These are phyloP conservation scores for Hemileia vastatrix DNA, from an alignment of 1,284 basidiomycete genomes.

Conservation along the genomic window DNA sequence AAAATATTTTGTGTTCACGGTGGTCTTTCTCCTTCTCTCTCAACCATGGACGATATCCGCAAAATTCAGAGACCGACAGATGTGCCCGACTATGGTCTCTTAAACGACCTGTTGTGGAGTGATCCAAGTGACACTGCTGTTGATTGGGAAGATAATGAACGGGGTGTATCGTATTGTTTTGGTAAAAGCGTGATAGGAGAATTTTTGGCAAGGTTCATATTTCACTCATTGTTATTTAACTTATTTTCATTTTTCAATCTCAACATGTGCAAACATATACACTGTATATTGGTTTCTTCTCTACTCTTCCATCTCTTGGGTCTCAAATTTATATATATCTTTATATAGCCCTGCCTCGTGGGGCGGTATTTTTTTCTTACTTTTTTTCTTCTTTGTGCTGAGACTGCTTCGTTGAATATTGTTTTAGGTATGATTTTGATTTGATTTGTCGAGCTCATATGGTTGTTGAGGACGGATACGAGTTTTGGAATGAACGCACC, in stretches of 20 bases:
- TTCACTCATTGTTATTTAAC: no score
- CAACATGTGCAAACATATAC: no score
- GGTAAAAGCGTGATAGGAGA: conserved; percentile 96
- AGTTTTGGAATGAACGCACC: conserved; percentile 97
- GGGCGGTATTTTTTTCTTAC: no score
- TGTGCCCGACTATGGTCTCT: conserved; percentile 95
- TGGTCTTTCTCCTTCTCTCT: conserved; percentile 90
- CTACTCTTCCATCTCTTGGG: no score
- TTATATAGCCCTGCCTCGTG: no score
- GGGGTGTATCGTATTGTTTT: conserved; percentile 99
- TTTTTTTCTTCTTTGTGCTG: no score
- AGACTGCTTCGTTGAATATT: no score
- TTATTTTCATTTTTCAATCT: no score
- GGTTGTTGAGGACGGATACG: conserved; percentile 98
- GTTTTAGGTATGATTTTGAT: conserved; percentile 99
- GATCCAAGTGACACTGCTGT: conserved; percentile 95
- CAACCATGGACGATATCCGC: conserved; percentile 98
- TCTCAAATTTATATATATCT: no score
- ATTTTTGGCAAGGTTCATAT: conserved; percentile 64
- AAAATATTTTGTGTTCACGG: conserved; percentile 99
- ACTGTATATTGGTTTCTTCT: no score
- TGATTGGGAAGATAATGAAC: conserved; percentile 99
- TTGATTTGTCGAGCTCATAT: conserved; percentile 97
- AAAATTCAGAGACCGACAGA: conserved; percentile 96
- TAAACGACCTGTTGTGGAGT: conserved; percentile 97